Evolutionary conservation across 106 monocot genomes (phyloP), one percentile per base, ranked within the genome.

Genomic region (Dioscorea dumetorum): DNA sequence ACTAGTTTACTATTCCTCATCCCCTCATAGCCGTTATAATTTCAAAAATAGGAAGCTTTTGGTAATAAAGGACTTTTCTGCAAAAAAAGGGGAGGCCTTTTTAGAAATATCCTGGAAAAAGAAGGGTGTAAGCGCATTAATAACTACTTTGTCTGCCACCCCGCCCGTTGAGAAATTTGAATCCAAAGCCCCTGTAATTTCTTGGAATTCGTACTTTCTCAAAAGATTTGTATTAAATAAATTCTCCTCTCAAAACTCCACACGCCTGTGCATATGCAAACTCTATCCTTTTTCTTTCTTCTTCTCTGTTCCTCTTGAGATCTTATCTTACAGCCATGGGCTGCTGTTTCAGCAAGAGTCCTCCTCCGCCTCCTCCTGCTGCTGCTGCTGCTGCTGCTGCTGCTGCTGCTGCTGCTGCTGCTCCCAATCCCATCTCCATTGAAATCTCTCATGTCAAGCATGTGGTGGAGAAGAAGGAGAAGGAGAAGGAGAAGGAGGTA

Each of bases 401-500:
- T n/a, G n/a, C n/a, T n/a, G n/a, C n/a, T n/a, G n/a, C n/a, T n/a
- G n/a, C n/a, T n/a, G n/a, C n/a, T n/a, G 4, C 64, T 12, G 4
- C 64, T 12, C 20, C 41, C 10, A 11, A 12, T 15, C 28, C 49
- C 19, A 12, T 22, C 48, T 22, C 66, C 18, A 66, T 50, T 50
- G 15, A 54, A 8, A 3, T 19, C 15, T 19, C 54, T 18, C 15
- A 54, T 18, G 54, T 54, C 15, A 54, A 66, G 19, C 17, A 48
- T 8, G 19, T 23, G 33, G 23, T 17, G 15, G 22, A 66, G 48
- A 20, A 66, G 48, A 66, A 66, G 23, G 5, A 20, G 18, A 22
- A 22, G 23, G 50, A 50, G 22, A 50, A 22, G 21, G 33, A 57
- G 74, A 78, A 85, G 52, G 76, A 51, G 50, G 77, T 78, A 20